Evolutionary conservation across 2,329 filamentous ascomycete genomes (phyloP).

Genomic region (Fusarium anguioides): DNA sequence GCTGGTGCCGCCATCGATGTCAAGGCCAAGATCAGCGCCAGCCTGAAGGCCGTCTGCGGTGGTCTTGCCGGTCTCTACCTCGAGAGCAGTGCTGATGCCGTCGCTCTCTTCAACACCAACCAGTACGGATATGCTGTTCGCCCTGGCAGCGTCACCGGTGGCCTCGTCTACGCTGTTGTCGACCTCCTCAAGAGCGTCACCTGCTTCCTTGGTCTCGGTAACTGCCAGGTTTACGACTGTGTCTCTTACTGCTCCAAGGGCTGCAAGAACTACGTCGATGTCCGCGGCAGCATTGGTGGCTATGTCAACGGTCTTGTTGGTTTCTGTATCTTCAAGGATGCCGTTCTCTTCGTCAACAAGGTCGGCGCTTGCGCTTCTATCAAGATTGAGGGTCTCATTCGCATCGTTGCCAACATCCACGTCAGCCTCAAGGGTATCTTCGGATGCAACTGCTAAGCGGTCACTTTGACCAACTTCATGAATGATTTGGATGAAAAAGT

Average conservation of each 20-base stretch:
- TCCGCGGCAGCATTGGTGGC: constrained; percentile 46
- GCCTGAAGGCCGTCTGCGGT: constrained; percentile 49
- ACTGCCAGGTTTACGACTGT: constrained; percentile 51
- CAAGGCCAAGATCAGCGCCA: constrained; percentile 43
- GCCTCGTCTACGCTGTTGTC: constrained; percentile 43
- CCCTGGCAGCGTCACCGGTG: constrained; percentile 43
- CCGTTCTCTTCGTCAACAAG: constrained; percentile 45
- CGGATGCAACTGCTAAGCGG: constrained; percentile 50
- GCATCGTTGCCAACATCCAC: constrained; percentile 49
- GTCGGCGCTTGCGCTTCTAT: constrained; percentile 43
- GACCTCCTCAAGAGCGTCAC: constrained; percentile 39
- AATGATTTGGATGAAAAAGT: not conserved
- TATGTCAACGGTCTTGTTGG: constrained; percentile 47
- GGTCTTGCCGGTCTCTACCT: constrained; percentile 51
- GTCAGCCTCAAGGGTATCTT: constrained; percentile 47
- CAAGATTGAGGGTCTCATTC: constrained; percentile 48
- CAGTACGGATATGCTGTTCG: constrained; percentile 47
- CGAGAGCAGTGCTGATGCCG: constrained; percentile 46
- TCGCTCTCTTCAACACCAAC: constrained; percentile 53
- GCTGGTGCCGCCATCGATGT: constrained; percentile 43
- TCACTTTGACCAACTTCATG: not conserved
- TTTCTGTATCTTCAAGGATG: constrained; percentile 49
- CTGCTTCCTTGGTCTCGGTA: constrained; percentile 49
- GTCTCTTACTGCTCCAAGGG: constrained; percentile 53
- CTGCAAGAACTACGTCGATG: constrained; percentile 54